A percentile compares a stretch with the other conserved stretches of the same genome.
phyloP scores from a whole-genome alignment of 2,329 filamentous ascomycete genomes.

The Grosmannia huntii region DNA sequence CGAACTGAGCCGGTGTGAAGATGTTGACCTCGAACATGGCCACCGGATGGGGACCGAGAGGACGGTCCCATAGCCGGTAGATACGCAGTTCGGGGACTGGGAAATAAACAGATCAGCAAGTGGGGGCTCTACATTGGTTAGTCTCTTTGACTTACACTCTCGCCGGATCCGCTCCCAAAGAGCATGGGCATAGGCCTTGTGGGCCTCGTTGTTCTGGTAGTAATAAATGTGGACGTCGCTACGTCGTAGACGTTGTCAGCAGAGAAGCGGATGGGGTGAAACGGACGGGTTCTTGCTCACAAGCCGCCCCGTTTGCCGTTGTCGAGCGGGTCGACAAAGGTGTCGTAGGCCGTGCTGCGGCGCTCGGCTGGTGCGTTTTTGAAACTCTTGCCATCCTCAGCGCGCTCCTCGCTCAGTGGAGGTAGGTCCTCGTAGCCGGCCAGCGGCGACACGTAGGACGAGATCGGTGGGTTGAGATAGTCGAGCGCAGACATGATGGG shows the following conservation, averaged over 20 bases:
- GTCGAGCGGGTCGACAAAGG: conserved; percentile 55
- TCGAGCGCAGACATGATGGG: conserved; percentile 4
- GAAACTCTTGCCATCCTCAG: conserved; percentile 65
- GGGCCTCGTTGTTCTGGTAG: conserved; percentile 47
- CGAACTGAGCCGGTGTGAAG: conserved; percentile 76
- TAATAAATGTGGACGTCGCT: conserved; percentile 81
- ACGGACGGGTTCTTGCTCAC: conserved; percentile 24
- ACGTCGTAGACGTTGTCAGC: not conserved
- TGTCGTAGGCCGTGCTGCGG: conserved; percentile 55
- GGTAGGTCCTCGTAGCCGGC: conserved; percentile 43
- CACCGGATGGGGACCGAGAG: conserved; percentile 69
- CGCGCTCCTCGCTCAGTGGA: conserved; percentile 43
- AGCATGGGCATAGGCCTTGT: conserved; percentile 54
- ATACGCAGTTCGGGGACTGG: conserved; percentile 74
- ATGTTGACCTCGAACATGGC: conserved; percentile 92
- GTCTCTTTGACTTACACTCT: conserved; percentile 47
- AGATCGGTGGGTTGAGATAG: conserved; percentile 11
- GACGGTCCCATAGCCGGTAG: conserved; percentile 63
- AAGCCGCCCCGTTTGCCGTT: conserved; percentile 60
- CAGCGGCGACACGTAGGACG: conserved; percentile 41
- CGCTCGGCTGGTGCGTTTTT: conserved; percentile 50
- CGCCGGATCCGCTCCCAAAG: conserved; percentile 67
- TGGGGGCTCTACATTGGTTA: not conserved
- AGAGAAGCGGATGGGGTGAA: not conserved
- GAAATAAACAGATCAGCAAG: not conserved